phyloP scores from a whole-genome alignment of 1,284 basidiomycete genomes.

The Microbotryomycetes sp. region DNA sequence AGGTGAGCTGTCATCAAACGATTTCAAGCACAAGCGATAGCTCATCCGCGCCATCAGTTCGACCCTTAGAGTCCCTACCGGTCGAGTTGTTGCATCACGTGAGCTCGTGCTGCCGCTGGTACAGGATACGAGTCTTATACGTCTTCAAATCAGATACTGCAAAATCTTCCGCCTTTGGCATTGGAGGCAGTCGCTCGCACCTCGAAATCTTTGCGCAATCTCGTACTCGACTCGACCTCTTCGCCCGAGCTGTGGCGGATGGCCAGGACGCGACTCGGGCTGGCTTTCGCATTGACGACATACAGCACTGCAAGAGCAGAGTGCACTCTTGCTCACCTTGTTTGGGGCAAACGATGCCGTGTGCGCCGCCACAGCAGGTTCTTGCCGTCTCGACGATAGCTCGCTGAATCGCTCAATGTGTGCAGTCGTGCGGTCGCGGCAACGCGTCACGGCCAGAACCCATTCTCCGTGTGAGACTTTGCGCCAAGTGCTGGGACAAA shows the following conservation, averaged over 20 bases:
- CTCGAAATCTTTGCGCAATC: not conserved
- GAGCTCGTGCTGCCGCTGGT: not conserved
- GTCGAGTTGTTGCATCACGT: conserved; percentile 13
- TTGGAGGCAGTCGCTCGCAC: conserved; percentile 8
- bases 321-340: conserved; percentile 5
- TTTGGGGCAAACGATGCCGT: conserved; percentile 1
- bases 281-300: conserved; percentile 4
- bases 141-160: not conserved
- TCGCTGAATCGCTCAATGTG: not conserved
- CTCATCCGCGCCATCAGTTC: no score
- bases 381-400: not conserved
- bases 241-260: not conserved
- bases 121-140: not conserved
- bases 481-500: conserved; percentile 11
- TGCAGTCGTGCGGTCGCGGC: conserved; percentile 10
- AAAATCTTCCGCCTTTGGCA: not conserved
- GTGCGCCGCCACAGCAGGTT: not conserved
- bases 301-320: not conserved
- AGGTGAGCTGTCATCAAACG: no score
- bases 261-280: not conserved
- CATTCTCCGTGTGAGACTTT: conserved; percentile 7
- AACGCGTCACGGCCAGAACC: conserved; percentile 9
- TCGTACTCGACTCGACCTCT: not conserved
- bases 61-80: conserved; percentile 2
- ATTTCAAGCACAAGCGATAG: no score